phyloP scores from a whole-genome alignment of 176 grass and related monocot species.

The Oryza rufipogon region DNA sequence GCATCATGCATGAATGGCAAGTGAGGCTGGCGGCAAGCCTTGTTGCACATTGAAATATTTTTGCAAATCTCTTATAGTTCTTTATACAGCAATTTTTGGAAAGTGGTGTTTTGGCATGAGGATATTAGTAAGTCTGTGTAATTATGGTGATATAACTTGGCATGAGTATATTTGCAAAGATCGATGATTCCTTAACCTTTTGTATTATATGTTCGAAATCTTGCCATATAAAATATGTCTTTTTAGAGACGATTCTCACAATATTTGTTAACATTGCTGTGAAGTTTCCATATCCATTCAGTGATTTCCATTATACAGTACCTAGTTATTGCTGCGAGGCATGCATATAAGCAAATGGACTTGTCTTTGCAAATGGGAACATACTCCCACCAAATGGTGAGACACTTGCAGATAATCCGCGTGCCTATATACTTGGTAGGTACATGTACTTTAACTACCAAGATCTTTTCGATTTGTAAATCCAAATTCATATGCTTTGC shows the following conservation, averaged over 20 bases:
- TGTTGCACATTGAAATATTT: constrained; percentile 33
- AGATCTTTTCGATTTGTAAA: too few species aligned
- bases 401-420: not conserved
- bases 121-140: too few species aligned
- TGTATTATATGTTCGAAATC: not conserved
- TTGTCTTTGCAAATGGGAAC: not conserved
- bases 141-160: too few species aligned
- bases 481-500: too few species aligned
- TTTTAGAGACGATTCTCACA: not conserved
- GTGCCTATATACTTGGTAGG: too few species aligned
- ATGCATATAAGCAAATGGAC: not conserved
- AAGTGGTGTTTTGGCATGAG: too few species aligned
- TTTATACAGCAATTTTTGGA: not conserved
- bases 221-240: not conserved
- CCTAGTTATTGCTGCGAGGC: not conserved
- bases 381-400: not conserved
- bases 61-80: constrained; percentile 23
- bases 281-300: not conserved
- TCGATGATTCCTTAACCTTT: not conserved
- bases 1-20: constrained; percentile 39
- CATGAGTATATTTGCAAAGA: too few species aligned
- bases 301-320: not conserved
- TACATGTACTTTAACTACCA: too few species aligned
- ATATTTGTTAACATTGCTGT: not conserved
- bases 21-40: constrained; percentile 36